A percentile compares a stretch with the other conserved stretches of the same genome.
Conservation (phyloP, 805 yeast genomes). For the Candida glaebosa region DNA sequence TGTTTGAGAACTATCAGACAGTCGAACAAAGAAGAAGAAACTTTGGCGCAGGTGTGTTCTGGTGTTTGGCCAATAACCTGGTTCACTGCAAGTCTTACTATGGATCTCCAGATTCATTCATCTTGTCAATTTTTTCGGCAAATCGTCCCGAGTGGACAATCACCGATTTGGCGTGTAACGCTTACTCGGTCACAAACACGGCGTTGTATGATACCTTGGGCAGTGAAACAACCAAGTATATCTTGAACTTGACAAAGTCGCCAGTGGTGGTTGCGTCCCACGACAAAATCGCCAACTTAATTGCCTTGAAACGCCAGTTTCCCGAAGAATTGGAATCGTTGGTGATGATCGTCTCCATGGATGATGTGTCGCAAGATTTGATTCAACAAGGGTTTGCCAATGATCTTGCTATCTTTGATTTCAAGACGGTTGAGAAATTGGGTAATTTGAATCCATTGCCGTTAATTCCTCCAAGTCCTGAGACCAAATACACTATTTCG, state of each 20-base stretch:
- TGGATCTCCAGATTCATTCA: constrained; percentile 26
- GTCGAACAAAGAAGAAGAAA: constrained; percentile 20
- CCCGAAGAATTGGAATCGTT: constrained; percentile 25
- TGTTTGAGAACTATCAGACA: constrained; percentile 21
- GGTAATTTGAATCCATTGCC: constrained; percentile 29
- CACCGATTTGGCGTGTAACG: constrained; percentile 65
- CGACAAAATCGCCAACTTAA: constrained; percentile 25
- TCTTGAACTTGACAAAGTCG: constrained; percentile 55
- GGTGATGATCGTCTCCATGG: constrained; percentile 36
- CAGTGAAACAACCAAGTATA: constrained; percentile 59
- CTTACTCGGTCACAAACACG: constrained; percentile 37
- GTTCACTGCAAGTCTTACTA: constrained; percentile 8
- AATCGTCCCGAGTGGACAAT: constrained; percentile 69
- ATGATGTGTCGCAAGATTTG: constrained; percentile 26
- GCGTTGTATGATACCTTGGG: constrained; percentile 37
- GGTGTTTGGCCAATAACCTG: constrained; percentile 28
- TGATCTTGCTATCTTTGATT: constrained; percentile 23
- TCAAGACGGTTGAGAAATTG: constrained; percentile 28
- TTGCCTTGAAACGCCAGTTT: constrained; percentile 24
- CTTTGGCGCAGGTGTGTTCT: constrained; percentile 38
- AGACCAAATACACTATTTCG: constrained; percentile 54
- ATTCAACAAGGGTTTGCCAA: constrained; percentile 16
- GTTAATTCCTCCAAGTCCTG: constrained; percentile 47
- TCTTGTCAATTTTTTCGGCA: constrained; percentile 53
- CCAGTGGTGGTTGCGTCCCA: constrained; percentile 44